Evolutionary conservation across 164 flowering plant genomes (phyloP).

Genomic region (Aristolochia fimbriata): DNA sequence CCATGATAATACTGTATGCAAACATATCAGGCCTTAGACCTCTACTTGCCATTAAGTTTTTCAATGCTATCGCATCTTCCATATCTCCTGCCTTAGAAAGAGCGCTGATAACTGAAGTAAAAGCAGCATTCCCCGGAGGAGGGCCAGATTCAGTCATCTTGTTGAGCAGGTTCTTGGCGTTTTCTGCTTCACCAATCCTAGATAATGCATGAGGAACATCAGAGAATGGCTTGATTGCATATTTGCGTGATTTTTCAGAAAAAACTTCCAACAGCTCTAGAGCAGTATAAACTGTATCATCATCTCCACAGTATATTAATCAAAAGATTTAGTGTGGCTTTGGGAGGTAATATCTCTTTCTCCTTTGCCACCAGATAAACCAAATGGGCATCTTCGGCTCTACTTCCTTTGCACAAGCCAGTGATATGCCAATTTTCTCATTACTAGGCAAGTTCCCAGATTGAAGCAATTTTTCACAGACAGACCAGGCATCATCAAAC

Average conservation of each 20-base stretch:
- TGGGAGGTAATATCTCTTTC: constrained; percentile 34
- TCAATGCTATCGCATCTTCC: constrained; percentile 42
- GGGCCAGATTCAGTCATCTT: constrained; percentile 73
- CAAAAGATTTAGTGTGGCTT: constrained; percentile 31
- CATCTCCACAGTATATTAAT: constrained; percentile 36
- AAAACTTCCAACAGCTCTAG: constrained; percentile 48
- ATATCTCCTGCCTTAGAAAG: constrained; percentile 58
- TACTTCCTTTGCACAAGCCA: constrained; percentile 51
- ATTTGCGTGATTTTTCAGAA: constrained; percentile 34
- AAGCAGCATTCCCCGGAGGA: constrained; percentile 73
- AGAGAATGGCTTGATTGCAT: constrained; percentile 51
- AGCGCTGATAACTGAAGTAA: constrained; percentile 45
- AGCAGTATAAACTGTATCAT: constrained; percentile 53
- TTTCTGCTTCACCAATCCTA: constrained; percentile 40
- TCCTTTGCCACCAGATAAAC: constrained; percentile 58
- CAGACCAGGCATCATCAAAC: constrained; percentile 44
- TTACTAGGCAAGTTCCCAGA: constrained; percentile 40
- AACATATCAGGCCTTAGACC: constrained; percentile 81
- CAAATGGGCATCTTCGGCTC: constrained; percentile 47
- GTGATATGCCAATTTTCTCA: constrained; percentile 46
- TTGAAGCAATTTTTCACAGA: constrained; percentile 65
- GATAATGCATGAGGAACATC: constrained; percentile 56
- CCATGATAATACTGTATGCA: constrained; percentile 58
- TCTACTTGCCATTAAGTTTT: constrained; percentile 54
- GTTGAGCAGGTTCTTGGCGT: constrained; percentile 43